Evolutionary conservation across 169 alveolate genomes (phyloP).

Genomic region (Eimeria acervulina): DNA sequence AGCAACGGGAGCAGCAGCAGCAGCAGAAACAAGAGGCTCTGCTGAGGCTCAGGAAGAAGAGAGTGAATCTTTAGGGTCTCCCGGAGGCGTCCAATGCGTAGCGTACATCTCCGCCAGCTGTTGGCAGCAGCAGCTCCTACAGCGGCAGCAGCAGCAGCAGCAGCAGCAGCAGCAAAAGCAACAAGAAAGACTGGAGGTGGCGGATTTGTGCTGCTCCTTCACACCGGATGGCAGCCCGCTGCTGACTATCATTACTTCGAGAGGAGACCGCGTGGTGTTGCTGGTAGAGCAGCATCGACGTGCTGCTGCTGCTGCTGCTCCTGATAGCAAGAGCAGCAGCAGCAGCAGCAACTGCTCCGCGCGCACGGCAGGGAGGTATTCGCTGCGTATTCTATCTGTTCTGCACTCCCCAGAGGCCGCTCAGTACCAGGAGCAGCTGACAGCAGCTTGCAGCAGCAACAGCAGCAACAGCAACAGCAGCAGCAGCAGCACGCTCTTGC

Average conservation of each 20-base stretch:
- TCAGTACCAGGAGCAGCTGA: not conserved
- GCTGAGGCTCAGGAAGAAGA: not conserved
- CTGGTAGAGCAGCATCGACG: not conserved
- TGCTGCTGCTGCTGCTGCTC: constrained; percentile 25
- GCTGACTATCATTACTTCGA: constrained; percentile 46
- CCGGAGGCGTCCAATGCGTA: constrained; percentile 19
- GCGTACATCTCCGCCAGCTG: constrained; percentile 43
- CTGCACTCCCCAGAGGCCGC: constrained; percentile 45
- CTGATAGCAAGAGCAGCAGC: constrained; percentile 3
- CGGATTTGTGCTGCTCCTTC: constrained; percentile 40
- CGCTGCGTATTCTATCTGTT: not conserved
- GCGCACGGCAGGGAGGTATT: not conserved
- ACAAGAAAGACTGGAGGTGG: constrained; percentile 15
- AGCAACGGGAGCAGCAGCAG: not conserved
- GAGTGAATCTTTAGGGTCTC: not conserved
- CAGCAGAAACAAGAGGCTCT: not conserved
- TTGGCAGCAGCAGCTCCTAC: constrained; percentile 39
- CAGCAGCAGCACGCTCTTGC: not conserved
- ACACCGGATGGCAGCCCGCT: constrained; percentile 26
- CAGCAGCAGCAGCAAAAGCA: constrained; percentile 34
- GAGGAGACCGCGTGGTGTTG: constrained; percentile 59
- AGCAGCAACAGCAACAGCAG: constrained; percentile 30
- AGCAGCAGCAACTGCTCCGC: constrained; percentile 9
- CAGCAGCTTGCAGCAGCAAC: not conserved
- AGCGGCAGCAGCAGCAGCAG: constrained; percentile 32